phyloP scores from a whole-genome alignment of 1,284 basidiomycete species.

The Marasmius fiardii region DNA sequence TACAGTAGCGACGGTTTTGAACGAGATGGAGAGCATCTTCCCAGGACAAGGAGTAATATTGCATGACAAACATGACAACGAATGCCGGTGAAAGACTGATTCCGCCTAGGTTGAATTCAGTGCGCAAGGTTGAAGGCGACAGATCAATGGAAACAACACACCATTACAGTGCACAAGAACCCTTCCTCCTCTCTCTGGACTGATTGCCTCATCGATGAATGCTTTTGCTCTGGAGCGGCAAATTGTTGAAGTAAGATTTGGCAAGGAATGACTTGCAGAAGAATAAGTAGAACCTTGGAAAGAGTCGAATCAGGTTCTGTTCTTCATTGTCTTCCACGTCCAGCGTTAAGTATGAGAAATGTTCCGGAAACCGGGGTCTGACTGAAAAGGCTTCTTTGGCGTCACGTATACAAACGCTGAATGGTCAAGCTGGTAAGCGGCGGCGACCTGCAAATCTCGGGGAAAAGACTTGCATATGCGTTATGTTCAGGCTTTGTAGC shows the following conservation, averaged over 20 bases:
- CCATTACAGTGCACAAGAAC: constrained; percentile 93
- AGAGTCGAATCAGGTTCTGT: constrained; percentile 84
- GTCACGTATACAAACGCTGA: constrained; percentile 84
- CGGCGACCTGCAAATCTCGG: constrained; percentile 7
- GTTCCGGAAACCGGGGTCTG: constrained; percentile 78
- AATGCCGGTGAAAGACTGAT: constrained; percentile 87
- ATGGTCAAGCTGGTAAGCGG: constrained; percentile 1
- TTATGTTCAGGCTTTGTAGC: constrained; percentile 65
- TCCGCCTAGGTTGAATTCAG: constrained; percentile 52
- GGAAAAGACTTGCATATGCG: constrained; percentile 74
- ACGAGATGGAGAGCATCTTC: constrained; percentile 83
- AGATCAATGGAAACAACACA: constrained; percentile 28
- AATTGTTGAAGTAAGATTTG: constrained; percentile 9
- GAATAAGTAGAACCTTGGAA: constrained; percentile 59
- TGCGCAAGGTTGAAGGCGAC: background rate
- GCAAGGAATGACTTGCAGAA: constrained; percentile 1
- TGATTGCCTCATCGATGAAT: constrained; percentile 78
- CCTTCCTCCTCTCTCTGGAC: constrained; percentile 50
- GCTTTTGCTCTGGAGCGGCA: constrained; percentile 54
- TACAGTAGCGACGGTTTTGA: constrained; percentile 88
- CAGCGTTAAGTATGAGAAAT: constrained; percentile 77
- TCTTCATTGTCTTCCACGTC: constrained; percentile 91
- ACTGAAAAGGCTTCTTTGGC: constrained; percentile 86
- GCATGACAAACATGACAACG: constrained; percentile 92
- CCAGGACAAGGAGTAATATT: constrained; percentile 75